Base-by-base conservation (phyloP, 1,284 basidiomycete species). In the Apiotrichum gamsii region DNA sequence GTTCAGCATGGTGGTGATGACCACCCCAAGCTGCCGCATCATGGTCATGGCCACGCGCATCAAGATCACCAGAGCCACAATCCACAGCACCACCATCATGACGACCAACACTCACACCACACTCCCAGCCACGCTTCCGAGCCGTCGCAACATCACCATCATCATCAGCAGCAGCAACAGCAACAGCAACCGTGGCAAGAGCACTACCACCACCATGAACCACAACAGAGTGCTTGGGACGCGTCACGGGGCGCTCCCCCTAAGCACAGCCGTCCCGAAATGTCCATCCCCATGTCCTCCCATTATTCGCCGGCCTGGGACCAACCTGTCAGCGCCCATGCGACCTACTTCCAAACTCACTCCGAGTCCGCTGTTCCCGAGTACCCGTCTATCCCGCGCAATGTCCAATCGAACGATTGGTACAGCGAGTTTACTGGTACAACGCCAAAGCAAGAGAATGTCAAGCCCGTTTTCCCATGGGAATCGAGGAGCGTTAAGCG, bases 391-490 rank as follows among this genome's bases (percentile, higher is more conserved):
- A 56, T 74, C 2, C 64, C 63, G 1, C 57, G 63, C 14, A 68
- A 65, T 21, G 63, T 67, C 15, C 56, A 52, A 29, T 61, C 62
- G 5, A 72, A 75, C 56, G 60, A 69, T 40, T 75, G 74, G 74
- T 79, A 77, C 56, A 68, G 65, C 41, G 65, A 70, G 15, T 70
- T 74, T 2, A 69, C 72, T 9, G 57, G 60, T 15, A 50, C 60
- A 0, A 77, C 75, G 46, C 89, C 91, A 1, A 84, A 93, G 64
- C 78, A 75, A 15, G 73, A 70, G 23, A 86, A 31, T 6, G 39
- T 40, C 3, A 6, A 21, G 20, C 19, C 39, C 21, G 29, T 95
- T n/a, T 96, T 97, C 67, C 91, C 93, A 8, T 97, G 93, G 93
- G 93, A 97, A 67, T 78, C 81, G 47, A 49, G 61, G 29, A 79